phyloP scores from a whole-genome alignment of 176 grass and related monocot genomes.

The Phyllostachys edulis region DNA sequence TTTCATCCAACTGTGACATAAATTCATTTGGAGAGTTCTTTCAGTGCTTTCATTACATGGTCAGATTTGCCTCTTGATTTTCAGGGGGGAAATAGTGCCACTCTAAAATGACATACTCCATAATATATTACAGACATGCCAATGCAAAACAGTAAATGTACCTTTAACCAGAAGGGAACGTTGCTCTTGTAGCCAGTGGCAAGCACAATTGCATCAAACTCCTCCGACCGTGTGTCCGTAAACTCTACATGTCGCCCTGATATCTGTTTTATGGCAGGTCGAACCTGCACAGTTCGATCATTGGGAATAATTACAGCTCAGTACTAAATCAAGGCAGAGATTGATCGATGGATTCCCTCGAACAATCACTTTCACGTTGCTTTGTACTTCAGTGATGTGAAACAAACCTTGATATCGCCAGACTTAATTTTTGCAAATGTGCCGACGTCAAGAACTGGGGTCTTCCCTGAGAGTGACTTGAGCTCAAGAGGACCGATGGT shows the following conservation, averaged over 20 bases:
- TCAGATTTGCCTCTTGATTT: background rate
- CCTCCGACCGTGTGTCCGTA: slow-evolving; percentile 45
- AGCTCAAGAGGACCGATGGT: slow-evolving; percentile 76
- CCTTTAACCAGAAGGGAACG: slow-evolving; percentile 85
- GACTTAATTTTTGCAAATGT: slow-evolving; percentile 88
- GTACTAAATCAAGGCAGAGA: slow-evolving; percentile 1
- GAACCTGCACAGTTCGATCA: slow-evolving; percentile 59
- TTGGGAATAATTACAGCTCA: slow-evolving; percentile 17
- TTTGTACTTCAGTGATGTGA: slow-evolving; percentile 25
- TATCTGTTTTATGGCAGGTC: slow-evolving; percentile 48
- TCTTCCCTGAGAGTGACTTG: slow-evolving; percentile 93
- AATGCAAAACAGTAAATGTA: slow-evolving; percentile 24
- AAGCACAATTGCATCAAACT: slow-evolving; percentile 67
- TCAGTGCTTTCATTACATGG: background rate
- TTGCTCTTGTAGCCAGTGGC: slow-evolving; percentile 97
- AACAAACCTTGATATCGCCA: slow-evolving; percentile 72
- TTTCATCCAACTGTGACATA: background rate
- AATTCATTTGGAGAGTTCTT: background rate
- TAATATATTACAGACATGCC: background rate
- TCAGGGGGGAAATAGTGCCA: background rate
- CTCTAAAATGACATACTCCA: background rate
- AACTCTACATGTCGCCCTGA: slow-evolving; percentile 58
- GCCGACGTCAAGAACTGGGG: slow-evolving; percentile 92
- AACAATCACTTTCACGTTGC: slow-evolving; percentile 13
- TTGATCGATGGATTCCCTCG: background rate